These are phyloP conservation scores for Ustilago sp. DNA, from an alignment of 1,284 basidiomycete species.

Conservation along the genomic window DNA sequence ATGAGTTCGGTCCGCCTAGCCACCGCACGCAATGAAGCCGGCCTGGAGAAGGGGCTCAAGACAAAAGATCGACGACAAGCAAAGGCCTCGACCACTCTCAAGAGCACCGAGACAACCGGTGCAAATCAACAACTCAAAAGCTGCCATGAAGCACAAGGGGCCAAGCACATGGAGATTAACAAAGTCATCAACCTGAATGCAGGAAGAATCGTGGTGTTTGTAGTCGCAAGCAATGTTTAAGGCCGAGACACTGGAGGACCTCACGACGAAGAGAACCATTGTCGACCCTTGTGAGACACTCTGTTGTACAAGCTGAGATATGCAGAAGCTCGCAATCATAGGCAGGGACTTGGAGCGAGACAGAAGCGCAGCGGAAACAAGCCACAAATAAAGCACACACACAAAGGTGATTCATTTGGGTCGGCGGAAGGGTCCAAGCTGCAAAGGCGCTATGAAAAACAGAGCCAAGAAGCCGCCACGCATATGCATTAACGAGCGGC, in stretches of 20 bases:
- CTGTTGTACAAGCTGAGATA: background rate
- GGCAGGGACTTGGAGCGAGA: background rate
- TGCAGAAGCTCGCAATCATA: conserved; percentile 1
- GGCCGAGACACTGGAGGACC: conserved; percentile 3
- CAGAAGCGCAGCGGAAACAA: conserved; percentile 5
- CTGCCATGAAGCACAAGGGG: background rate
- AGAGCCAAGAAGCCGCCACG: conserved; percentile 1
- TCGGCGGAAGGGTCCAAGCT: conserved; percentile 13
- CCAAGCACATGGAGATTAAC: background rate
- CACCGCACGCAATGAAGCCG: background rate
- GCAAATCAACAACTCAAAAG: background rate
- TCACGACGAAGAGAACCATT: background rate
- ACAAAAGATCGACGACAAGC: conserved; percentile 6
- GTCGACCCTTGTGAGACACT: background rate
- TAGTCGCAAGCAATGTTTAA: conserved; percentile 16
- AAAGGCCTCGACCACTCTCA: background rate
- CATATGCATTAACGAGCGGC: background rate
- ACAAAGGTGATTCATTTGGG: background rate
- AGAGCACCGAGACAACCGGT: conserved; percentile 1
- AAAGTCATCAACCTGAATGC: background rate
- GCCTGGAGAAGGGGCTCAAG: background rate
- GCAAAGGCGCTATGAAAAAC: background rate
- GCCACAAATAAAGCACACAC: conserved; percentile 8
- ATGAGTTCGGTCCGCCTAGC: background rate
- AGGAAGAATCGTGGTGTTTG: conserved; percentile 18